Evolutionary conservation across 805 yeast species (phyloP).

Genomic region (Clavispora santaluciae): DNA sequence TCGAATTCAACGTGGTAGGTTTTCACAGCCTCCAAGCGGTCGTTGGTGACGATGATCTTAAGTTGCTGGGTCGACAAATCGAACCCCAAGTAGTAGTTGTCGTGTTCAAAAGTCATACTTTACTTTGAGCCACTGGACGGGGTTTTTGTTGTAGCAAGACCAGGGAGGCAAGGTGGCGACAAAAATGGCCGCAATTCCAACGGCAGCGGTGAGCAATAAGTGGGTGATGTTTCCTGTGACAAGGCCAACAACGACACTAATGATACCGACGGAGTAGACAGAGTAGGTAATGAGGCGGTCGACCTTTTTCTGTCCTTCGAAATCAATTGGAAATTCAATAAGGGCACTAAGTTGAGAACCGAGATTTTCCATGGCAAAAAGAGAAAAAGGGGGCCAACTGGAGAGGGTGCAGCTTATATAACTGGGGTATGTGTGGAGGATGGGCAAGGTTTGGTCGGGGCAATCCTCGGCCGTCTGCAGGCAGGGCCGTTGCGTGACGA

Average conservation of each 20-base stretch:
- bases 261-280: constrained; percentile 23
- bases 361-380: constrained; percentile 12
- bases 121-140: constrained; percentile 44
- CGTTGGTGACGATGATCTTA: constrained; percentile 65
- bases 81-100: constrained; percentile 53
- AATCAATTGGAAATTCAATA: constrained; percentile 44
- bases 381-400: too few relatives aligned
- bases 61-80: constrained; percentile 90
- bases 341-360: constrained; percentile 7
- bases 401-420: neutral
- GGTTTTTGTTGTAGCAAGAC: constrained; percentile 48
- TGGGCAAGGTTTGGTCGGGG: neutral
- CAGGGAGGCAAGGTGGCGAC: constrained; percentile 51
- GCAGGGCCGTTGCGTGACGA: neutral
- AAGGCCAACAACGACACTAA: constrained; percentile 47
- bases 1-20: constrained; percentile 73
- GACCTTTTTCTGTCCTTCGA: constrained; percentile 47
- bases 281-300: constrained; percentile 22
- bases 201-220: constrained; percentile 36
- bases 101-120: constrained; percentile 18
- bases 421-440: neutral
- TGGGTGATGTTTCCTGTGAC: constrained; percentile 39
- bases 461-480: neutral
- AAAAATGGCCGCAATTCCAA: constrained; percentile 26
- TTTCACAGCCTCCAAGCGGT: constrained; percentile 45